phyloP scores from a whole-genome alignment of 169 alveolate genomes.

The Cystoisospora suis region DNA sequence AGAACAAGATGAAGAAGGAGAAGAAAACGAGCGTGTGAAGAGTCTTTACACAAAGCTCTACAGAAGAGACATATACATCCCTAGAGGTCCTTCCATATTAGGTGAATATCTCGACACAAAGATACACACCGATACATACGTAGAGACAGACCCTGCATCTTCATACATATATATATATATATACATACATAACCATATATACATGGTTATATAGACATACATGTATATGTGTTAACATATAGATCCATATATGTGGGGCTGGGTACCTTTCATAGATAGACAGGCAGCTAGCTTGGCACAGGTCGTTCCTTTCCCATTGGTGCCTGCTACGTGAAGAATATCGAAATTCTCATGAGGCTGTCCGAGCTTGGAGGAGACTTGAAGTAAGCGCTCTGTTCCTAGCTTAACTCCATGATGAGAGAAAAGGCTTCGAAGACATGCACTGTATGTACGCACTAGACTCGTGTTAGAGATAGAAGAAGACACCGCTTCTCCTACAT shows the following conservation, averaged over 20 bases:
- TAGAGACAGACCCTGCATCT: background rate
- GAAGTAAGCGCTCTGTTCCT: background rate
- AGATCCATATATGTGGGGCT: background rate
- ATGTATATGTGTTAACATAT: background rate
- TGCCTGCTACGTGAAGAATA: conserved; percentile 10
- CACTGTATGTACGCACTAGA: background rate
- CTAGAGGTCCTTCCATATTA: background rate
- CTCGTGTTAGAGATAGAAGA: no score
- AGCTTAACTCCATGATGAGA: background rate
- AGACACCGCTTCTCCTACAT: no score
- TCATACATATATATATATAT: no score
- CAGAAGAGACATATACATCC: no score
- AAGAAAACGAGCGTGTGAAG: no score
- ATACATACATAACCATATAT: background rate
- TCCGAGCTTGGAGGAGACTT: background rate
- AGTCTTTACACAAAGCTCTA: no score
- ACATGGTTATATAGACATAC: background rate
- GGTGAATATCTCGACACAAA: background rate
- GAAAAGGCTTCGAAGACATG: background rate
- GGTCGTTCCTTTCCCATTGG: conserved; percentile 35
- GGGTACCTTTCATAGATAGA: conserved; percentile 25
- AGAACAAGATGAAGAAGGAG: no score
- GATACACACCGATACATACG: background rate
- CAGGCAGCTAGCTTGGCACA: conserved; percentile 24
- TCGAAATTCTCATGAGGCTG: conserved; percentile 11